Base-by-base conservation (phyloP, 75 land plant species). In the Larix kaempferi region DNA sequence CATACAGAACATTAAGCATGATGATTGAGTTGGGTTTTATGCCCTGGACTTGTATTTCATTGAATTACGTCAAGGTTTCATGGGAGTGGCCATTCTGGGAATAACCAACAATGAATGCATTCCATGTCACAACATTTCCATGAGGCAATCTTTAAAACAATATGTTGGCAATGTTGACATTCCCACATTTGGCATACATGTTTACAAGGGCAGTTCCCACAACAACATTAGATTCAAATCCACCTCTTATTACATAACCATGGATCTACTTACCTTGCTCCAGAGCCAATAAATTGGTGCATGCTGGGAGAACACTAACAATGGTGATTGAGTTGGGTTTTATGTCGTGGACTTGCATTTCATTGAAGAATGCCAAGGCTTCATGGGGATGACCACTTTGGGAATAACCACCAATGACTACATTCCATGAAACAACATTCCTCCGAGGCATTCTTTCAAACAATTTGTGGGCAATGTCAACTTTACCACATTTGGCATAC, bases 401-500 rank as follows among this genome's bases (percentile, higher is more conserved):
- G 37, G 82, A 87, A 79, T 83, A 83, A 25, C 82, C 90, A 71
- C 78, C 76, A 55, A 91, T 82, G 85, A 91, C 81, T 15, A 86
- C 88, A 60, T 80, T 83, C 94, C 94, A 92, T 22, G 90, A 83
- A 5, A 84, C 77, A 13, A 64, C 57, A 55, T 84, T 85, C 66
- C 76, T 81, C 33, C 80, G 81, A 44, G 19, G 14, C 86, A 89
- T 87, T 1, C 23, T 61, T 60, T 85, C 83, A 86, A 92, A 87
- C 21, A 89, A 64, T 17, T 19, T 17, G 2, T 74, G 62, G 58
- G 91, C 91, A 11, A 78, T 81, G 25, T 57, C 39, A 19, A 74
- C 67, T 74, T 81, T 74, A 3, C 93, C 91, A 71, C 81, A 89
- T 56, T 89, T 88, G 13, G 89, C 84, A 79, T 91, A 91, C 4